Evolutionary conservation across 495 filamentous ascomycete species (phyloP).

Genomic region (Platismatia glauca): DNA sequence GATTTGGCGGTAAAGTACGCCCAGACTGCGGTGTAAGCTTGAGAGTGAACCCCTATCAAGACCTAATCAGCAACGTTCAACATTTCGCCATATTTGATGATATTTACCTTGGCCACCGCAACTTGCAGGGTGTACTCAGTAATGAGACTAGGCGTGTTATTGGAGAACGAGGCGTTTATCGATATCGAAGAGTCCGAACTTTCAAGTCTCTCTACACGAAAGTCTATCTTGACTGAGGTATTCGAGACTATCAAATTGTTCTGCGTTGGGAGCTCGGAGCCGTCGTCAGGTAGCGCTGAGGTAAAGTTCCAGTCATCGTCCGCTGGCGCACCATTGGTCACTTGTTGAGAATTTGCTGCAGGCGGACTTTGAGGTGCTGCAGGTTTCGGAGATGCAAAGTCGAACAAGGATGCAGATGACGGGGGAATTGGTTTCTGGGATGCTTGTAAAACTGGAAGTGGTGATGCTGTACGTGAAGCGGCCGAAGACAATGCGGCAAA

Average conservation of each 20-base stretch:
- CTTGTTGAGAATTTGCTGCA: slow-evolving; percentile 12
- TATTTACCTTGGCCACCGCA: slow-evolving; percentile 79
- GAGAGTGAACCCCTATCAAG: slow-evolving; percentile 61
- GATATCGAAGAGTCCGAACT: slow-evolving; percentile 37
- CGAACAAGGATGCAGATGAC: slow-evolving; percentile 37
- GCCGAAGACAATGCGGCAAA: slow-evolving; percentile 61
- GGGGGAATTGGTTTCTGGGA: slow-evolving; percentile 21
- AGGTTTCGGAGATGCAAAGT: slow-evolving; percentile 28
- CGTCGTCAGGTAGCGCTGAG: slow-evolving; percentile 70
- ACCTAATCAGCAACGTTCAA: slow-evolving; percentile 7
- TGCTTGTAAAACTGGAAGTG: slow-evolving; percentile 28
- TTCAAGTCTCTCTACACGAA: slow-evolving; percentile 38
- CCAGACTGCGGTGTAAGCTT: slow-evolving; percentile 77
- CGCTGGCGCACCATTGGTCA: slow-evolving; percentile 30
- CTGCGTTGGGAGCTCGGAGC: slow-evolving; percentile 39
- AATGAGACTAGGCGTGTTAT: slow-evolving; percentile 59
- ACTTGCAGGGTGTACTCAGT: slow-evolving; percentile 80
- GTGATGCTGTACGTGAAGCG: slow-evolving; percentile 38
- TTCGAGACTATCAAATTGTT: slow-evolving; percentile 55
- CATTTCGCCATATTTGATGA: slow-evolving; percentile 6
- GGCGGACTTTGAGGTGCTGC: slow-evolving; percentile 19
- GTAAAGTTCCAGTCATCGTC: slow-evolving; percentile 91
- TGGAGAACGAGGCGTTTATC: slow-evolving; percentile 64
- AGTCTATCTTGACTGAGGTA: slow-evolving; percentile 45
- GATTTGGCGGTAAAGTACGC: slow-evolving; percentile 60